phyloP scores from a whole-genome alignment of 1,284 basidiomycete genomes.

The Sphaerobolus stellatus region DNA sequence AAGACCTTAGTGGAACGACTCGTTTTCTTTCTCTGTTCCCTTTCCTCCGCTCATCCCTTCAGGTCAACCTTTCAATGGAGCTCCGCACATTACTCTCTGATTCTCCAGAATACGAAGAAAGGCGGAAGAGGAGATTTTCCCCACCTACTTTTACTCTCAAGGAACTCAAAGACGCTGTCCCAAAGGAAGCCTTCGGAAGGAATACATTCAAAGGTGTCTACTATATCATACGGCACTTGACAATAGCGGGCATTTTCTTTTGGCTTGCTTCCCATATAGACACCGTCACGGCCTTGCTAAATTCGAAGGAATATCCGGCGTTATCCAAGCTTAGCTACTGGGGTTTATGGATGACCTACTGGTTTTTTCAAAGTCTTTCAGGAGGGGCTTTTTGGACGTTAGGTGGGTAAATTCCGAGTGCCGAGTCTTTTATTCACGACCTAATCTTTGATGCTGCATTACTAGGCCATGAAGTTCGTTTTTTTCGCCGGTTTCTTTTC shows the following conservation, averaged over 20 bases:
- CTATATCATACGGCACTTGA: constrained; percentile 47
- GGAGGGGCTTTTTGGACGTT: constrained; percentile 35
- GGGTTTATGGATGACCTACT: constrained; percentile 42
- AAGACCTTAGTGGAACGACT: too few species aligned
- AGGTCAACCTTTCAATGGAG: too few species aligned
- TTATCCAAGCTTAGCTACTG: constrained; percentile 19
- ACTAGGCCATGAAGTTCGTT: constrained; percentile 38
- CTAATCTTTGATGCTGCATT: too few species aligned
- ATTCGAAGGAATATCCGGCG: constrained; percentile 22
- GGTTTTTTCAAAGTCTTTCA: constrained; percentile 46
- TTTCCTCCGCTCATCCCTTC: too few species aligned
- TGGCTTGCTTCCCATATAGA: constrained; percentile 48
- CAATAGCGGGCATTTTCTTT: constrained; percentile 47
- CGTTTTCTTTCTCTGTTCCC: too few species aligned
- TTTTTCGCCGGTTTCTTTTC: constrained; percentile 13
- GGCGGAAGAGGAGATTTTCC: constrained; percentile 32
- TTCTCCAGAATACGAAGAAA: neutral
- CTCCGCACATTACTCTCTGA: too few species aligned
- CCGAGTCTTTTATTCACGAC: too few species aligned
- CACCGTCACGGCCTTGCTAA: constrained; percentile 35
- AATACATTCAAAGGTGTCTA: constrained; percentile 19
- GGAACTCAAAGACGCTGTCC: constrained; percentile 47
- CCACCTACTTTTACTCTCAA: constrained; percentile 47
- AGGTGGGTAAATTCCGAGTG: constrained; percentile 31
- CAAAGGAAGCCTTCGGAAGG: constrained; percentile 68